Evolutionary conservation across 345 rosid species (phyloP), one percentile per base, ranked within the genome.

Genomic region (Theobroma cacao): DNA sequence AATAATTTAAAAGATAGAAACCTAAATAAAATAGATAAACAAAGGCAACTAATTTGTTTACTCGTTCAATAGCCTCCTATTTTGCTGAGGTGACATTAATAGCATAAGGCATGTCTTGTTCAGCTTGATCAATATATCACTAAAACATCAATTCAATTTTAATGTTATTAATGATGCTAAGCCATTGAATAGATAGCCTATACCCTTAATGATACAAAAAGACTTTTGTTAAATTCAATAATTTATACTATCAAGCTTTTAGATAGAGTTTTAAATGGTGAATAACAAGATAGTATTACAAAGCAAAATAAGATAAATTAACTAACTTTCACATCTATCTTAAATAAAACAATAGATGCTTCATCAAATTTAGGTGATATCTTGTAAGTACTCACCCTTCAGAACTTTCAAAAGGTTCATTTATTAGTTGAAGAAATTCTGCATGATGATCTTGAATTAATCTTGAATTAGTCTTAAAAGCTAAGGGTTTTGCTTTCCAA

Each of bases 401-500:
- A 38, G 95, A 90, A 83, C 94, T 97, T 55, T 92, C 99, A 76
- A 85, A 81, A 10, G 98, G 99, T 83, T 96, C 99, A 81, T 94
- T 96, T 85, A 96, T 89, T 85, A 94, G 66, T 84, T 88, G 98
- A 84, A 96, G 95, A 84, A 96, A 96, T 85, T 96, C 99, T 26
- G 93, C 86, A 34, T 92, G 91, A 83, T 94, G 97, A 86, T 96
- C 98, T 82, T 96, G 95, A 76, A 96, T n/a, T n/a, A n/a, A n/a
- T n/a, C n/a, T n/a, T n/a, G n/a, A n/a, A n/a, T 94, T 77, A 90
- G 76, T 88, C 98, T 88, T 70, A 94, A 85, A 68, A 96, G 95
- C 79, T 94, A 95, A 31, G 99, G 99, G 60, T 96, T 96, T 76
- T 96, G 99, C 86, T 94, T 96, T 75, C 99, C 98, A 77, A 96